Evolutionary conservation across 2,329 filamentous ascomycete species (phyloP), one percentile per base, ranked within the genome.

Genomic region (Madurella mycetomatis): DNA sequence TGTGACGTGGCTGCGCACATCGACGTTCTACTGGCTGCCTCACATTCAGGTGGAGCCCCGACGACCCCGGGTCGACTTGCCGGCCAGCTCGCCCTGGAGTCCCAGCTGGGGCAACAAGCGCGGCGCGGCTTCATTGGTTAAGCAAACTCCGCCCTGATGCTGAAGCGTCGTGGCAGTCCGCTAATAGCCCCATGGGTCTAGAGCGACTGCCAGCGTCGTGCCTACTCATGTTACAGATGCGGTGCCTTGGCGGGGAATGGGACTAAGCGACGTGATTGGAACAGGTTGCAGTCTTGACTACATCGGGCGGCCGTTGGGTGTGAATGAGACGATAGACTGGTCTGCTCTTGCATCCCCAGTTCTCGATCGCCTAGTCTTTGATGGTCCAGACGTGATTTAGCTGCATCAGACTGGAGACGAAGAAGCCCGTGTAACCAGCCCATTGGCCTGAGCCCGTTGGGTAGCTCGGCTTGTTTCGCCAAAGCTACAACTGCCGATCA

Each of bases 1-100:
- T 32, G 49, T 58, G 56, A 58, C 56, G 56, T 58, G 56, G 56
- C 56, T 19, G 34, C 32, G 19, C 13, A 43, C 50, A 50, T 47
- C 55, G 51, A 53, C 51, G 46, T 41, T 51, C 41, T 30, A 52
- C 49, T 54, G 48, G 48, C 44, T 25, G 45, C 49, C 51, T 51
- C 41, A 44, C 51, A 32, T 41, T 18, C 15, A 18, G 41, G 55
- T 57, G 51, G 55, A 47, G 32, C 43, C 34, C 34, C 4, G 11
- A 15, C 5, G 41, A 45, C 40, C 31, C 45, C 48, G 15, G 47
- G 41, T 48, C 47, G 32, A 16, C 32, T 25, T 41, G 31, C 19
- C 32, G 19, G 37, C 17, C 34, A 37, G 13, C 34, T 37, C 34
- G 34, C 34, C 34, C 34, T 15, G 34, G 34, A 37, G 11, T 12